Conservation (phyloP, 306 rosid species). For the Aeschynomene evenia region DNA sequence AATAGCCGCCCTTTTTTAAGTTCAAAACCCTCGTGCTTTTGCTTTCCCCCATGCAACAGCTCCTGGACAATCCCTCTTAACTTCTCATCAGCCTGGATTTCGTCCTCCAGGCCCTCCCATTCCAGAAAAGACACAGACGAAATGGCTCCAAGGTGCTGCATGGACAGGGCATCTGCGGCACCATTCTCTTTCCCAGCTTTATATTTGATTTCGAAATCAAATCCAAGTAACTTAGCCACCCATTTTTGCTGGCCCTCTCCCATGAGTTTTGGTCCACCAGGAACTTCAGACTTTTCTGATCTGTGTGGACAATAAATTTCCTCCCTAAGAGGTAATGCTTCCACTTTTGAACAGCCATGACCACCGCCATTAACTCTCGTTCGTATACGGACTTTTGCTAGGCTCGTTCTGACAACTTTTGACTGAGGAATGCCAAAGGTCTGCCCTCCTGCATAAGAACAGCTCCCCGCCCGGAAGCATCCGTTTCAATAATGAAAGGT, state of each 20-base stretch:
- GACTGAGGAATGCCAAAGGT: background rate
- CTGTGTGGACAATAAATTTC: background rate
- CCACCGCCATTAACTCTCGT: background rate
- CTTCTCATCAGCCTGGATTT: background rate
- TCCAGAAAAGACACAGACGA: background rate
- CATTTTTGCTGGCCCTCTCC: background rate
- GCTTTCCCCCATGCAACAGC: no score
- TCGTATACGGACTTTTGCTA: background rate
- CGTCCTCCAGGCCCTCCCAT: background rate
- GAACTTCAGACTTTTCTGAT: background rate
- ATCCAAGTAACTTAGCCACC: background rate
- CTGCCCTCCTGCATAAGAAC: background rate
- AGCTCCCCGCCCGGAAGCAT: background rate
- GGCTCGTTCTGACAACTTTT: rapidly evolving
- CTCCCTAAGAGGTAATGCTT: background rate
- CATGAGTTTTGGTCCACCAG: background rate
- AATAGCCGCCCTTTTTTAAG: background rate
- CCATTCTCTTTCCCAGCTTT: background rate
- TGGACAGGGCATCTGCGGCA: background rate
- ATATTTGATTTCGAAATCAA: background rate
- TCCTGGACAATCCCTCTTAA: rapidly evolving
- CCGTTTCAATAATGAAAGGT: background rate
- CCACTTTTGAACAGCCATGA: background rate
- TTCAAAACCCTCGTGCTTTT: background rate
- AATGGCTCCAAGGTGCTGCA: background rate